Conservation (phyloP, 768 basidiomycete species). For the Trametopsis cervina region DNA sequence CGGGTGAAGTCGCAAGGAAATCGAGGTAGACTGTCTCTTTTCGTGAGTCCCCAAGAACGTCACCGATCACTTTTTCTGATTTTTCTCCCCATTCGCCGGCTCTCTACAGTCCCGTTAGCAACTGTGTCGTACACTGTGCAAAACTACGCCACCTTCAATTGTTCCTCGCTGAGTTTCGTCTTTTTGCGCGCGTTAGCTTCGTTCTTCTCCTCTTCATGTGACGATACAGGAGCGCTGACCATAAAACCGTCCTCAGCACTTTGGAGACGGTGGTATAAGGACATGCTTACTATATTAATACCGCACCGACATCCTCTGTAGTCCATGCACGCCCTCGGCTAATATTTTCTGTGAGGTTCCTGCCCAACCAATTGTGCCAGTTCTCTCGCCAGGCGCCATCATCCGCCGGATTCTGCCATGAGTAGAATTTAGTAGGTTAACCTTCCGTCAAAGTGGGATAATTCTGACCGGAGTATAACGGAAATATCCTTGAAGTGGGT, state of each 20-base stretch:
- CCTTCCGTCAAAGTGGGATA: too few relatives aligned
- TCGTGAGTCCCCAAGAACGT: neutral
- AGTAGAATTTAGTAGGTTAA: too few relatives aligned
- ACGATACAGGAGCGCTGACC: neutral
- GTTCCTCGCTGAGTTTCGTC: neutral
- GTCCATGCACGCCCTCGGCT: neutral
- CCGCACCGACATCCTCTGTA: neutral
- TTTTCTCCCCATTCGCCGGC: slow-evolving; percentile 1
- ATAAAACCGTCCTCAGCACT: neutral
- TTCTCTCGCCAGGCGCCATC: neutral
- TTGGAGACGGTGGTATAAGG: neutral
- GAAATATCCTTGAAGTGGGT: slow-evolving; percentile 19
- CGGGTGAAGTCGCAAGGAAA: neutral
- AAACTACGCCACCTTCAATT: neutral
- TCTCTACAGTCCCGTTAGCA: slow-evolving; percentile 1
- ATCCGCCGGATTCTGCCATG: neutral
- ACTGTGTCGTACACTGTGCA: neutral
- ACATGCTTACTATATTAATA: neutral
- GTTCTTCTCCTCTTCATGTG: neutral
- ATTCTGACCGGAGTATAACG: slow-evolving; percentile 11
- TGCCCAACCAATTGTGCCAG: neutral
- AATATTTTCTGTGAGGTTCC: neutral
- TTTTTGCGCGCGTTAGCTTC: neutral
- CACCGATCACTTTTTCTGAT: neutral
- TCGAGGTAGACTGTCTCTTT: slow-evolving; percentile 3